Percentiles rank a stretch among this genome's conserved stretches.
These are phyloP conservation scores for Sclerotinia spermophila DNA, from an alignment of 2,329 filamentous ascomycete species.

Conservation along the genomic window DNA sequence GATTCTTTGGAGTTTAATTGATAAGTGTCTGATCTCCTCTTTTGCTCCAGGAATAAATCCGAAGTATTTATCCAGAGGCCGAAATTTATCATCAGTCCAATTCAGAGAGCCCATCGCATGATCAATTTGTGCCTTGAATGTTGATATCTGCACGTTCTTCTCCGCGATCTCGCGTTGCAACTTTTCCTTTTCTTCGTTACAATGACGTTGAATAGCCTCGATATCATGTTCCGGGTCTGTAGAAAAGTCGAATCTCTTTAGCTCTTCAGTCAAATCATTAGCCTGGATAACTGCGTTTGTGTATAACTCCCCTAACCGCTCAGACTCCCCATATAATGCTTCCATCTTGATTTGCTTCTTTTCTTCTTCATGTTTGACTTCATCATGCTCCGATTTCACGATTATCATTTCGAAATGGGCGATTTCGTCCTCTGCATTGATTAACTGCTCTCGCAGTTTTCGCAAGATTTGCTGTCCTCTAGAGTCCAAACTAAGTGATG, in stretches of 20 bases:
- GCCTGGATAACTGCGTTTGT: not conserved
- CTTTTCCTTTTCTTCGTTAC: not conserved
- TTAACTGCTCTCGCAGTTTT: not conserved
- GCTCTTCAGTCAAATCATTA: not conserved
- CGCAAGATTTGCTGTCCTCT: slow-evolving; percentile 9
- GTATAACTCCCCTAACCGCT: not conserved
- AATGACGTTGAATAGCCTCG: not conserved
- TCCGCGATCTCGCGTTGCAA: not conserved
- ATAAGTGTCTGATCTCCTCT: not conserved
- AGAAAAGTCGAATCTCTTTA: not conserved
- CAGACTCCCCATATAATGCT: slow-evolving; percentile 2
- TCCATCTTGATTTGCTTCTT: not conserved
- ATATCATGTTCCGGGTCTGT: not conserved
- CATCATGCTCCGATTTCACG: not conserved
- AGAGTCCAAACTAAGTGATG: not conserved
- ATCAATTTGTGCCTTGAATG: slow-evolving; percentile 8
- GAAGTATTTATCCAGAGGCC: not conserved
- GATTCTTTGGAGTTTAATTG: not conserved
- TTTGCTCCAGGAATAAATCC: not conserved
- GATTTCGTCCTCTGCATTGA: not conserved
- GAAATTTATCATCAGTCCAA: not conserved
- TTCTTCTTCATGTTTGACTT: not conserved
- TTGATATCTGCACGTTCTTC: not conserved
- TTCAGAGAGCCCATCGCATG: not conserved
- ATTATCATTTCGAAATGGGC: not conserved